Percentiles rank a stretch among this genome's conserved stretches.
These are phyloP conservation scores for Domatiomyces globalis DNA, from an alignment of 2,329 filamentous ascomycete genomes.

Conservation along the genomic window DNA sequence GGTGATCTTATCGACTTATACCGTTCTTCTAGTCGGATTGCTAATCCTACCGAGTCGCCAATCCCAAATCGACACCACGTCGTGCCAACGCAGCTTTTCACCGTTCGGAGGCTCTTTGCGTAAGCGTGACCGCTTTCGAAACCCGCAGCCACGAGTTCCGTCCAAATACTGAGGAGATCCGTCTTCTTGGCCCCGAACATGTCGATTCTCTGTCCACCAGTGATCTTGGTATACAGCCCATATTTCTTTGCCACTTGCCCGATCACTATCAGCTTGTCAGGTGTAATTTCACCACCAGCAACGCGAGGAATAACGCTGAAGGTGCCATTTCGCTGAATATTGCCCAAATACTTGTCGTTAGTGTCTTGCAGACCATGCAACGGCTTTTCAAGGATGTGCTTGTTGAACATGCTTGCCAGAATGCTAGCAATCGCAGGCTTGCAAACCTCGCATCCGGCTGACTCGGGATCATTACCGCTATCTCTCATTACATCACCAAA, in stretches of 20 bases:
- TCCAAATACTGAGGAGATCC: constrained; percentile 71
- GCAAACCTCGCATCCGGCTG: constrained; percentile 74
- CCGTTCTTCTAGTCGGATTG: constrained; percentile 70
- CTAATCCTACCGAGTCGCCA: constrained; percentile 82
- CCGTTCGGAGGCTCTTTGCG: constrained; percentile 73
- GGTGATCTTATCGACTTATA: constrained; percentile 84
- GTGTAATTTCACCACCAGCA: constrained; percentile 72
- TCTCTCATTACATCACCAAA: constrained; percentile 65
- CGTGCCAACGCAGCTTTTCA: constrained; percentile 77
- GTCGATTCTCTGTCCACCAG: constrained; percentile 80
- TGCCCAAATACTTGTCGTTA: constrained; percentile 75
- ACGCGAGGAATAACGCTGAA: constrained; percentile 79
- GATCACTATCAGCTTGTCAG: constrained; percentile 70
- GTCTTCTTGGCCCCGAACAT: constrained; percentile 86
- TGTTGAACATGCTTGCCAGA: constrained; percentile 68
- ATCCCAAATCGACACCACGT: constrained; percentile 86
- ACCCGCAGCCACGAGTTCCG: constrained; percentile 61
- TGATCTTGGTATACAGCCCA: constrained; percentile 79
- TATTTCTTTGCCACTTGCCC: constrained; percentile 76
- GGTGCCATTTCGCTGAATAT: constrained; percentile 83
- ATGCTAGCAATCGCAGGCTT: constrained; percentile 74
- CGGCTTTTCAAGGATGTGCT: constrained; percentile 59
- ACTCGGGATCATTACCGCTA: constrained; percentile 55
- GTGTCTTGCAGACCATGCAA: constrained; percentile 72
- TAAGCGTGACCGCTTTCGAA: constrained; percentile 89